Conservation (phyloP, 345 rosid genomes). For the Camelina laxa region DNA sequence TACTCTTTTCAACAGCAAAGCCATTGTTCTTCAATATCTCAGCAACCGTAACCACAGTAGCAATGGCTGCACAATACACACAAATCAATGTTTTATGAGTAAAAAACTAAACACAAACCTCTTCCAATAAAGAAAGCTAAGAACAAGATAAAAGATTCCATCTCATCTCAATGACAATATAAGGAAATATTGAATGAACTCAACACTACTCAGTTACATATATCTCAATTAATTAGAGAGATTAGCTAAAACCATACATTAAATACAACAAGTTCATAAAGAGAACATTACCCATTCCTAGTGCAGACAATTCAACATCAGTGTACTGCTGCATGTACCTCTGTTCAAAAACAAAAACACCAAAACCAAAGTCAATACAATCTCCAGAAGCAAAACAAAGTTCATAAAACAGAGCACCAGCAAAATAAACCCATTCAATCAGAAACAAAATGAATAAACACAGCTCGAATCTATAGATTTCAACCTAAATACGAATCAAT, state of each 20-base stretch:
- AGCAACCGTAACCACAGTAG: constrained; percentile 84
- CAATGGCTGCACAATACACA: constrained; percentile 67
- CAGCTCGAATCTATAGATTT: not conserved
- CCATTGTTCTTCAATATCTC: constrained; percentile 94
- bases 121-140: constrained; percentile 13
- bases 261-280: constrained; percentile 17
- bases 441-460: constrained; percentile 1
- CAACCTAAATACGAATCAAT: not conserved
- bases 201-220: constrained; percentile 2
- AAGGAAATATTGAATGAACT: constrained; percentile 22
- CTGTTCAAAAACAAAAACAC: constrained; percentile 52
- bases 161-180: constrained; percentile 2
- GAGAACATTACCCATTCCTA: constrained; percentile 84
- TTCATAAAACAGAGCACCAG: not conserved
- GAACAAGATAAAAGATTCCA: not conserved
- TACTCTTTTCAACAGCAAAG: constrained; percentile 89
- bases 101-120: constrained; percentile 5
- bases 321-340: constrained; percentile 91
- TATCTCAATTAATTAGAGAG: not conserved
- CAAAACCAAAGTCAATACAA: constrained; percentile 10
- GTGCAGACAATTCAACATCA: constrained; percentile 92
- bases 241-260: constrained; percentile 12
- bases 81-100: constrained; percentile 7
- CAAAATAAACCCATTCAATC: not conserved
- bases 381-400: not conserved